Conservation (phyloP, 371 early-diverging fungal species). For the Mucor lusitanicus region DNA sequence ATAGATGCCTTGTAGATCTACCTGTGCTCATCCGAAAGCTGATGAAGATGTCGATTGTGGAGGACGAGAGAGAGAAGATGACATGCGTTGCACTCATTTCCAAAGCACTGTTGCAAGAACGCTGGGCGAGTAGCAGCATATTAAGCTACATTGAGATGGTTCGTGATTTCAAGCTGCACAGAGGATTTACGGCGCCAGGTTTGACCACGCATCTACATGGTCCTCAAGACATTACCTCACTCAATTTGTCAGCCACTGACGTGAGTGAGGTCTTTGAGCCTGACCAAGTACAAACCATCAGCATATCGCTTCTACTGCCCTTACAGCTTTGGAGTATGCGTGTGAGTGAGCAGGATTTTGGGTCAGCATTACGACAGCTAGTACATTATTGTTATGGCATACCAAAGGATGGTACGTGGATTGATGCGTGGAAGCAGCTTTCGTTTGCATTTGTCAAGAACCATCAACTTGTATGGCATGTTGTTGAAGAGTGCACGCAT, state of each 20-base stretch:
- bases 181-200: background rate
- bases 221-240: background rate
- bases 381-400: slow-evolving; percentile 2
- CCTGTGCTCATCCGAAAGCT: slow-evolving; percentile 3
- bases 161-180: background rate
- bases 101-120: slow-evolving; percentile 9
- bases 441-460: slow-evolving; percentile 6
- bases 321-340: background rate
- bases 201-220: background rate
- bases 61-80: slow-evolving; percentile 3
- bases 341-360: background rate
- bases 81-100: slow-evolving; percentile 14
- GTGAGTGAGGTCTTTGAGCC: background rate
- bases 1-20: background rate
- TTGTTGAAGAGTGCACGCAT: background rate
- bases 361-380: slow-evolving; percentile 1
- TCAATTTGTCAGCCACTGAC: background rate
- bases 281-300: background rate
- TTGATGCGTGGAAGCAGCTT: slow-evolving; percentile 9
- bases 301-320: background rate
- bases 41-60: background rate
- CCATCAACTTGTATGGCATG: slow-evolving; percentile 4
- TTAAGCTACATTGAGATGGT: slow-evolving; percentile 8
- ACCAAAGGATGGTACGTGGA: slow-evolving; percentile 5
- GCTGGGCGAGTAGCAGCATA: slow-evolving; percentile 7